Conservation (phyloP, 345 rosid genomes). For the Populus nigra region DNA sequence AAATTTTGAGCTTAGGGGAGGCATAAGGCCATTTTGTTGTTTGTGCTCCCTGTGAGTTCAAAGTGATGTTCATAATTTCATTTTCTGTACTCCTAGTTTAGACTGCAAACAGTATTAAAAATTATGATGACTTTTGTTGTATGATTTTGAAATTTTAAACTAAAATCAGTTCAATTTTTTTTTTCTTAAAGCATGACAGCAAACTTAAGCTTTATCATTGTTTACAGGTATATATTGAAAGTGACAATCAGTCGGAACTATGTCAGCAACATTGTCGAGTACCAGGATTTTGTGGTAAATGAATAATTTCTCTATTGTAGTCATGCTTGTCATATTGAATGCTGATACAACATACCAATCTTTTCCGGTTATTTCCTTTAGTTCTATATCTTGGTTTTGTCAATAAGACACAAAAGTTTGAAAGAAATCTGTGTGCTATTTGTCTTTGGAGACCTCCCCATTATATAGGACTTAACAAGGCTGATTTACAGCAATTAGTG, state of each 20-base stretch:
- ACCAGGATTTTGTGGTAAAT: conserved; percentile 86
- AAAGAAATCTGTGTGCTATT: too few relatives aligned
- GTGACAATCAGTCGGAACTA: conserved; percentile 88
- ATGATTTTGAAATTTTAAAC: background rate
- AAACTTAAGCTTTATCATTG: background rate
- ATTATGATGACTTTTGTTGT: background rate
- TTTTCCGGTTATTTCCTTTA: background rate
- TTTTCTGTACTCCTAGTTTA: background rate
- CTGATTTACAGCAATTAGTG: too few relatives aligned
- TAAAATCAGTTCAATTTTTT: background rate
- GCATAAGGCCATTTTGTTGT: background rate
- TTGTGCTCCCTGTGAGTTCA: background rate
- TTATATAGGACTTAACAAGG: too few relatives aligned
- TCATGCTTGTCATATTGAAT: background rate
- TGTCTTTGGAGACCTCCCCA: too few relatives aligned
- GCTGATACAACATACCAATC: background rate
- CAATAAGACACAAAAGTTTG: too few relatives aligned
- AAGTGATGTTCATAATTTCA: background rate
- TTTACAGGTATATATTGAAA: conserved; percentile 82
- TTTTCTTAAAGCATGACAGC: background rate
- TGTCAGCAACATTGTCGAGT: conserved; percentile 85
- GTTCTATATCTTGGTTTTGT: background rate
- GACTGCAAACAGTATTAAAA: background rate
- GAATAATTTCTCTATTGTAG: background rate
- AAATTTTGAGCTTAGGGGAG: background rate